A percentile compares a stretch with the other conserved stretches of the same genome.
Evolutionary conservation across 805 yeast genomes (phyloP).

Genomic region (Saccharomyces eubayanus): DNA sequence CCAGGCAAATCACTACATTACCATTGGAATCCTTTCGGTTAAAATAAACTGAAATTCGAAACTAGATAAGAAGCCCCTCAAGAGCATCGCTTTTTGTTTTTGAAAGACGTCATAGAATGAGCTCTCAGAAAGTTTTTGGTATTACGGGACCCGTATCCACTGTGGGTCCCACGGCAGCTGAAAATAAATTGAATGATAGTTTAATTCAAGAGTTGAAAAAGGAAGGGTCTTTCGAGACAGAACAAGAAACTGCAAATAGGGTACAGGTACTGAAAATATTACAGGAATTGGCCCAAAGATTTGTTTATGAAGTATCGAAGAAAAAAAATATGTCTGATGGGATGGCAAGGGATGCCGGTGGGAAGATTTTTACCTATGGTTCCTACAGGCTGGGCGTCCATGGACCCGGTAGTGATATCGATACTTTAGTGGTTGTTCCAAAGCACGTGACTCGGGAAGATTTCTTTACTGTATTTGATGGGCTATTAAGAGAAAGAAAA

Average conservation of each 20-base stretch:
- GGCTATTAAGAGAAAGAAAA: conserved; percentile 57
- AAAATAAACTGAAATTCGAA: too few relatives aligned
- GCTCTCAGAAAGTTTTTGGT: conserved; percentile 29
- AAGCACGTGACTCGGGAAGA: conserved; percentile 88
- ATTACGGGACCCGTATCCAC: conserved; percentile 60
- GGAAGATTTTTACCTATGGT: conserved; percentile 93
- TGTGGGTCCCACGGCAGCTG: conserved; percentile 79
- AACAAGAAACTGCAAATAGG: conserved; percentile 72
- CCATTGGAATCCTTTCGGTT: too few relatives aligned
- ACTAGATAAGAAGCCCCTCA: too few relatives aligned
- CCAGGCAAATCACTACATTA: background rate
- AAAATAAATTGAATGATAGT: conserved; percentile 63
- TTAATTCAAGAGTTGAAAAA: conserved; percentile 70
- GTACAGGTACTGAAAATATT: conserved; percentile 61
- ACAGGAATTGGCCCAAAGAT: conserved; percentile 69
- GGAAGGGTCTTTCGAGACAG: conserved; percentile 85
- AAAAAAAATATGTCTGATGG: conserved; percentile 92
- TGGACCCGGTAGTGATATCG: conserved; percentile 98
- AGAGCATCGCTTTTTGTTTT: too few relatives aligned
- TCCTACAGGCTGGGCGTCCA: conserved; percentile 92
- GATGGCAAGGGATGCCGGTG: conserved; percentile 96
- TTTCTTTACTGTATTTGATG: conserved; percentile 75
- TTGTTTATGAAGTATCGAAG: conserved; percentile 73
- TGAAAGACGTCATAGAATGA: conserved; percentile 11
- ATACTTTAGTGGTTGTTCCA: conserved; percentile 92